Conservation (phyloP, 306 rosid genomes). For the Macrotyloma uniflorum region DNA sequence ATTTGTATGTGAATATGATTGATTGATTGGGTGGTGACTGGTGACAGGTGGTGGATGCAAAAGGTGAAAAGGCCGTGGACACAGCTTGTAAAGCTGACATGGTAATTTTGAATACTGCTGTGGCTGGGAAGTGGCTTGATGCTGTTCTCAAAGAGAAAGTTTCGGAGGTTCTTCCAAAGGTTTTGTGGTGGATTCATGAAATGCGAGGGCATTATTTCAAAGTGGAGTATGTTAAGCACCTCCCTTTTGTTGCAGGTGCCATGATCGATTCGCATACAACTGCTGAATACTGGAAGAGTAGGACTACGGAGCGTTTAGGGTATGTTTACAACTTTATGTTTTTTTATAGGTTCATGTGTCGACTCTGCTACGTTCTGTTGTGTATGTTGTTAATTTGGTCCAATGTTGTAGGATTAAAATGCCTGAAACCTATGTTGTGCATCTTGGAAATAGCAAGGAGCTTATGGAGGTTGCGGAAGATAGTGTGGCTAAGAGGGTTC, state of each 20-base stretch:
- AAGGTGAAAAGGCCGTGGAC: conserved; percentile 70
- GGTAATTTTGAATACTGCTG: conserved; percentile 92
- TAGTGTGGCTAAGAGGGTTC: conserved; percentile 81
- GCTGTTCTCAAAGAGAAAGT: conserved; percentile 79
- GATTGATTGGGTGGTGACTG: background rate
- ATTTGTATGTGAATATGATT: no score
- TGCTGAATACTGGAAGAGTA: conserved; percentile 87
- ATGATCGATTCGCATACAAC: conserved; percentile 96
- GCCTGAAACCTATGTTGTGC: conserved; percentile 92
- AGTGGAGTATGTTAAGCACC: conserved; percentile 96
- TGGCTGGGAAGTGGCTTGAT: conserved; percentile 98
- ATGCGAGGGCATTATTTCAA: conserved; percentile 99
- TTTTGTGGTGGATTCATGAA: conserved; percentile 99
- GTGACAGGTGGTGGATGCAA: conserved; percentile 72
- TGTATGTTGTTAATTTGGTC: background rate
- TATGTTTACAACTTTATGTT: conserved; percentile 27
- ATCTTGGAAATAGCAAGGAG: conserved; percentile 98
- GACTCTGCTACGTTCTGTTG: background rate
- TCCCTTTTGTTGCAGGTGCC: conserved; percentile 98
- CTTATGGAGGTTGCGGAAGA: conserved; percentile 94
- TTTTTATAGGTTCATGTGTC: background rate
- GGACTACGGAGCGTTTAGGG: conserved; percentile 85
- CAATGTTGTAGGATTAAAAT: conserved; percentile 66
- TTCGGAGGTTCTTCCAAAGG: conserved; percentile 81
- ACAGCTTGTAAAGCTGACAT: conserved; percentile 81